Conservation (phyloP, 805 yeast species). For the Kluyveromyces starmeri region DNA sequence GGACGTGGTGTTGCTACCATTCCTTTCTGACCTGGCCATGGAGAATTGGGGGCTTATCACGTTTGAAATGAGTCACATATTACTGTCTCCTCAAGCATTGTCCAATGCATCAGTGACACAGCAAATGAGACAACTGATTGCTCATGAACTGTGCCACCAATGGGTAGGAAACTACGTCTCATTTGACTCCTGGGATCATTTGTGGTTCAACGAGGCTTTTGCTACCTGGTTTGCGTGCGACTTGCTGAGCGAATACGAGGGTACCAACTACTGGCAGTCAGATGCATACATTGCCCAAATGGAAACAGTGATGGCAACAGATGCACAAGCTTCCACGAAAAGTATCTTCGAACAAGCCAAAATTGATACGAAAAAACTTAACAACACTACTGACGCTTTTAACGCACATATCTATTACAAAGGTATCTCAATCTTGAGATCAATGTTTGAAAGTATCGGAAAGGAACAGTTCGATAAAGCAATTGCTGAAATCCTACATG, state of each 20-base stretch:
- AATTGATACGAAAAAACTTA: constrained; percentile 7
- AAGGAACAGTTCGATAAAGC: constrained; percentile 15
- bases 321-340: constrained; percentile 10
- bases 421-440: constrained; percentile 26
- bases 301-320: constrained; percentile 11
- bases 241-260: constrained; percentile 29
- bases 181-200: constrained; percentile 56
- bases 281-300: constrained; percentile 19
- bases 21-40: constrained; percentile 69
- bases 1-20: constrained; percentile 63
- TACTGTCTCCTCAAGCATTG: constrained; percentile 30
- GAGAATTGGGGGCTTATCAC: constrained; percentile 71
- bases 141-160: constrained; percentile 72
- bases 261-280: constrained; percentile 18
- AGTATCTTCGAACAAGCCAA: constrained; percentile 14
- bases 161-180: constrained; percentile 68
- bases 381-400: constrained; percentile 22
- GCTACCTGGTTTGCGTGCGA: constrained; percentile 65
- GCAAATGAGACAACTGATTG: constrained; percentile 46
- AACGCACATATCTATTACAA: constrained; percentile 26
- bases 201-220: constrained; percentile 73
- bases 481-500: constrained; percentile 12
- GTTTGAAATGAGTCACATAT: constrained; percentile 43
- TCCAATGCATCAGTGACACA: constrained; percentile 20
- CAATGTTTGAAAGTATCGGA: constrained; percentile 20